Percentiles rank a stretch among this genome's conserved stretches.
Conservation (phyloP, 208 protist genomes). For the Pavlovales sp. region DNA sequence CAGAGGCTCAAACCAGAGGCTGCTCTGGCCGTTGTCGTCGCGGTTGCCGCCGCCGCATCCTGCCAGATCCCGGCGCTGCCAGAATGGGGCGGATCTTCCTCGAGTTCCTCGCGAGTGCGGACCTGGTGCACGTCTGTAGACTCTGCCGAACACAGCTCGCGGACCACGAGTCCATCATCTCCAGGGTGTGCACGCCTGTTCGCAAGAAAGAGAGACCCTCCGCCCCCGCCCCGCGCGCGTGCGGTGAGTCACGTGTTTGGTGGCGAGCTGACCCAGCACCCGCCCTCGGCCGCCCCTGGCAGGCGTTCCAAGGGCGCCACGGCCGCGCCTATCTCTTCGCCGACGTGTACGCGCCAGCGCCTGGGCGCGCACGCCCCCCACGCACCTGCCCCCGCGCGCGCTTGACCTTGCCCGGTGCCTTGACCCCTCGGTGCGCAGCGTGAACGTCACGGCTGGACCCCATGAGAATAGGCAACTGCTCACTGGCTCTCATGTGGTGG, state of each 20-base stretch:
- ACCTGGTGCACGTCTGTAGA: constrained; percentile 11
- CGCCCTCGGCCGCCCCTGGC: not conserved
- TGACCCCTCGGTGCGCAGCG: too few species aligned
- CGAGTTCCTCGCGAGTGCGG: not conserved
- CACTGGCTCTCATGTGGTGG: not conserved
- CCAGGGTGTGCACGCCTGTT: not conserved
- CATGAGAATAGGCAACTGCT: constrained; percentile 7
- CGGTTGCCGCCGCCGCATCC: too few species aligned
- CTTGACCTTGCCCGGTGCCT: too few species aligned
- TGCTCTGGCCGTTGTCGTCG: too few species aligned
- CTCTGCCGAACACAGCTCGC: constrained; percentile 7
- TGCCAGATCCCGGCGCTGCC: too few species aligned
- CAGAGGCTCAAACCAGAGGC: too few species aligned
- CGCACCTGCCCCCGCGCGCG: too few species aligned
- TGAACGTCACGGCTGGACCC: constrained; percentile 5
- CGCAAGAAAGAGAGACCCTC: too few species aligned
- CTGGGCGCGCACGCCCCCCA: too few species aligned
- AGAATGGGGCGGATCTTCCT: constrained; percentile 25
- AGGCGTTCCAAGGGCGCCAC: constrained; percentile 18
- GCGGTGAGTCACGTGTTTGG: too few species aligned
- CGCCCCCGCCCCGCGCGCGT: not conserved
- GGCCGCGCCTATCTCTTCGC: constrained; percentile 23
- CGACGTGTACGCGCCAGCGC: not conserved
- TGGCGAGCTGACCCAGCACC: not conserved
- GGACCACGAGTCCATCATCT: constrained; percentile 8